Conservation (phyloP, 441 rosid genomes). For the Corymbia calophylla region DNA sequence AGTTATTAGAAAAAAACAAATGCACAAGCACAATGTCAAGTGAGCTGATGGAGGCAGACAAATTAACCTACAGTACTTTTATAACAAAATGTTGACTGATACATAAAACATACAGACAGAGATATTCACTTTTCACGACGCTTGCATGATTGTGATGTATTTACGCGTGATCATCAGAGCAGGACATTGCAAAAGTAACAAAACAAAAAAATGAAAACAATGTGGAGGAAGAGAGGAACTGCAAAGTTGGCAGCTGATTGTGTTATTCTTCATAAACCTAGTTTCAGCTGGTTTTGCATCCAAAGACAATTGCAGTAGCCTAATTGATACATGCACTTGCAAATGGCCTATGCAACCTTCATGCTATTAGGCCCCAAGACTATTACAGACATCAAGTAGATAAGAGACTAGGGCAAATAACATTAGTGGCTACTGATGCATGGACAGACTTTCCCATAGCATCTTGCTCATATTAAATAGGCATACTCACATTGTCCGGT, state of each 20-base stretch:
- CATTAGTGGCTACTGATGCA: background rate
- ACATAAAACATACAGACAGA: background rate
- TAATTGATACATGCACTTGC: background rate
- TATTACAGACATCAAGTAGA: background rate
- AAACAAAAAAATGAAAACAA: background rate
- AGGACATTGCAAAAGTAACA: background rate
- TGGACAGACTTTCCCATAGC: background rate
- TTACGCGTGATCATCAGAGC: background rate
- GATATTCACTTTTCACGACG: background rate
- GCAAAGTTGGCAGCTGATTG: background rate
- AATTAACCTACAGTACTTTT: background rate
- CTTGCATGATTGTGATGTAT: background rate
- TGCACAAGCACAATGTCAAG: background rate
- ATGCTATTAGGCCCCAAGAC: background rate
- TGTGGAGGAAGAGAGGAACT: background rate
- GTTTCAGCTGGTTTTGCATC: background rate
- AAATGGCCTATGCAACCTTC: background rate
- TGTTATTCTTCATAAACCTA: background rate
- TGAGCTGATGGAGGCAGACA: background rate
- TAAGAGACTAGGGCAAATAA: background rate
- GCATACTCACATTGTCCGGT: slow-evolving; percentile 66
- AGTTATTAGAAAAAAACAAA: background rate
- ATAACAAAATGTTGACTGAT: background rate
- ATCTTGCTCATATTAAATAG: background rate
- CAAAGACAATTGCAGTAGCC: background rate